Conservation (phyloP, 805 yeast species). For the Scheffersomyces coipomensis region DNA sequence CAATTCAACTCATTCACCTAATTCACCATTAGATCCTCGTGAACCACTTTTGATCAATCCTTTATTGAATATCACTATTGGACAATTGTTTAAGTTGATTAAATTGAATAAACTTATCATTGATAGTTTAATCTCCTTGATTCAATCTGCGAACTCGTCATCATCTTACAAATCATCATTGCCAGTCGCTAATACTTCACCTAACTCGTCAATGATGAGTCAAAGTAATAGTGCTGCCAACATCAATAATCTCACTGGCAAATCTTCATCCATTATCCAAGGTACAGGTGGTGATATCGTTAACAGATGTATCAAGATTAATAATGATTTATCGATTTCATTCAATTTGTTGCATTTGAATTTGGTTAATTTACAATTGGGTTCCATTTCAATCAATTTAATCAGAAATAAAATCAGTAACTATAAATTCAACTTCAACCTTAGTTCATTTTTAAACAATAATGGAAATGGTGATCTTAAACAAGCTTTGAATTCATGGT, state of each 20-base stretch:
- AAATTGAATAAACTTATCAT: constrained; percentile 34
- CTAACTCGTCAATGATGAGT: too few relatives aligned
- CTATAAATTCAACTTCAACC: constrained; percentile 26
- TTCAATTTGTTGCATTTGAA: constrained; percentile 29
- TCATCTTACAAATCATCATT: background rate
- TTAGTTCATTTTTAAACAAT: background rate
- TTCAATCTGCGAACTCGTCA: constrained; percentile 5
- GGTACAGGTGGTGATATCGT: constrained; percentile 22
- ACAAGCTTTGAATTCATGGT: constrained; percentile 15
- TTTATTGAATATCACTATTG: constrained; percentile 28
- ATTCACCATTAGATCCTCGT: background rate
- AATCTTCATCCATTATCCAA: constrained; percentile 4
- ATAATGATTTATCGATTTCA: constrained; percentile 34
- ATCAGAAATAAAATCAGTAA: constrained; percentile 22
- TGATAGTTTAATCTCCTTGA: constrained; percentile 23
- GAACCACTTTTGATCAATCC: constrained; percentile 20
- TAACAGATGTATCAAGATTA: constrained; percentile 30
- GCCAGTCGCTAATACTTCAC: background rate
- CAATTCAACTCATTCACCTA: background rate
- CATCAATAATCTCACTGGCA: background rate
- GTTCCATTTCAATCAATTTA: constrained; percentile 18
- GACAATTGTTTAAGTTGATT: constrained; percentile 33
- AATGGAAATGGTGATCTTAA: background rate
- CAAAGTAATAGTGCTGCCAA: background rate
- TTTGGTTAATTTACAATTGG: constrained; percentile 21